Percentiles rank a stretch among this genome's conserved stretches.
phyloP scores from a whole-genome alignment of 805 yeast genomes.

The Lipomyces yamadae region DNA sequence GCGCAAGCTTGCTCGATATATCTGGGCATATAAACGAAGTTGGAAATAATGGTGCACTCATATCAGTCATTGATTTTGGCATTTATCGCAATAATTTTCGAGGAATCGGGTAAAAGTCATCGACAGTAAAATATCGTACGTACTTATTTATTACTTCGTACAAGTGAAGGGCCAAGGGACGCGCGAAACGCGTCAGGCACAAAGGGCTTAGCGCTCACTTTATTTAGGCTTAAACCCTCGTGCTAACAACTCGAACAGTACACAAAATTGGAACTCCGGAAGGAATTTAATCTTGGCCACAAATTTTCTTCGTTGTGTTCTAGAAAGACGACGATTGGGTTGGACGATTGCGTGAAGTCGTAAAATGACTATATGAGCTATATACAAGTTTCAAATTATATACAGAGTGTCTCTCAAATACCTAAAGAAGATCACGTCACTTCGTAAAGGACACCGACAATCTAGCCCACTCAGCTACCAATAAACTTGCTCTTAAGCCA shows the following conservation, averaged over 20 bases:
- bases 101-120: no score
- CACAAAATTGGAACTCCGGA: no score
- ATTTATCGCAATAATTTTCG: not conserved
- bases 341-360: not conserved
- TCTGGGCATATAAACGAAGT: constrained; percentile 20
- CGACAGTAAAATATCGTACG: no score
- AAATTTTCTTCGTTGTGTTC: no score
- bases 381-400: not conserved
- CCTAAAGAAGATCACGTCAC: not conserved
- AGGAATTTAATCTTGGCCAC: no score
- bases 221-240: no score
- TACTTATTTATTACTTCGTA: no score
- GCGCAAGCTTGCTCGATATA: constrained; percentile 46
- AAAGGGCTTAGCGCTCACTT: no score
- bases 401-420: not conserved
- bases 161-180: no score
- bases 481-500: constrained; percentile 13
- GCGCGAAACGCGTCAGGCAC: no score
- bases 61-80: not conserved
- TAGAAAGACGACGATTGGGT: no score
- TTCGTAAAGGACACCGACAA: not conserved
- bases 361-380: not conserved
- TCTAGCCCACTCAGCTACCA: not conserved
- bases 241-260: not conserved
- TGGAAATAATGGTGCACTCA: not conserved